Percentiles rank a stretch among this genome's conserved stretches.
Conservation (phyloP, 768 basidiomycete genomes). For the Pleurotus djamor region DNA sequence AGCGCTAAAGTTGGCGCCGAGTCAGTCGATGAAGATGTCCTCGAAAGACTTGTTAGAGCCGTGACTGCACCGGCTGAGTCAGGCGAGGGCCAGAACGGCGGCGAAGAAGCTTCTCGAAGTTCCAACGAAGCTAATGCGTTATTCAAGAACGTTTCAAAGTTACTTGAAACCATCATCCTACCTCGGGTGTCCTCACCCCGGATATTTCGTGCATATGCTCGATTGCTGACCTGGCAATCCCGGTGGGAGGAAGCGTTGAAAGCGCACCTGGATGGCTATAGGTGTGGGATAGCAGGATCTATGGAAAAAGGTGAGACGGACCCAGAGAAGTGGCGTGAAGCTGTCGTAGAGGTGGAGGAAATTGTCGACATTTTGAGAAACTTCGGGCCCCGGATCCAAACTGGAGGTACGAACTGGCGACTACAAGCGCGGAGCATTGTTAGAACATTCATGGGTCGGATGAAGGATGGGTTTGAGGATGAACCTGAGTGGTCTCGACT, state of each 20-base stretch:
- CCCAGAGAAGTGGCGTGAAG: constrained; percentile 68
- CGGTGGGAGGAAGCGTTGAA: constrained; percentile 78
- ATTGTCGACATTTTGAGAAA: constrained; percentile 81
- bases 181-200: constrained; percentile 78
- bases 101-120: constrained; percentile 25
- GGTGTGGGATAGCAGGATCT: constrained; percentile 58
- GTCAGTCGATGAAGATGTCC: constrained; percentile 80
- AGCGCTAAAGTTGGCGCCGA: constrained; percentile 44
- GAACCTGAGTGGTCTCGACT: constrained; percentile 82
- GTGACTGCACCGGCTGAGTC: constrained; percentile 55
- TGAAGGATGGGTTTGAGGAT: constrained; percentile 78
- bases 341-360: constrained; percentile 77
- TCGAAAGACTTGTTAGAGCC: constrained; percentile 87
- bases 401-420: constrained; percentile 61
- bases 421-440: constrained; percentile 86
- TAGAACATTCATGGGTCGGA: constrained; percentile 85
- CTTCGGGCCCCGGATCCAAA: constrained; percentile 68
- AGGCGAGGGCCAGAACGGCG: constrained; percentile 23
- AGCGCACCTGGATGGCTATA: constrained; percentile 84
- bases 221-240: constrained; percentile 71
- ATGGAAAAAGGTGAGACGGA: constrained; percentile 71
- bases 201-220: constrained; percentile 81
- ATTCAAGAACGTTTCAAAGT: constrained; percentile 58
- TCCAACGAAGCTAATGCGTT: constrained; percentile 71
- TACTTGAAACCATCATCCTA: constrained; percentile 79